These are phyloP conservation scores for Paratrypanosoma confusum DNA, from an alignment of 208 protist species.

Conservation along the genomic window DNA sequence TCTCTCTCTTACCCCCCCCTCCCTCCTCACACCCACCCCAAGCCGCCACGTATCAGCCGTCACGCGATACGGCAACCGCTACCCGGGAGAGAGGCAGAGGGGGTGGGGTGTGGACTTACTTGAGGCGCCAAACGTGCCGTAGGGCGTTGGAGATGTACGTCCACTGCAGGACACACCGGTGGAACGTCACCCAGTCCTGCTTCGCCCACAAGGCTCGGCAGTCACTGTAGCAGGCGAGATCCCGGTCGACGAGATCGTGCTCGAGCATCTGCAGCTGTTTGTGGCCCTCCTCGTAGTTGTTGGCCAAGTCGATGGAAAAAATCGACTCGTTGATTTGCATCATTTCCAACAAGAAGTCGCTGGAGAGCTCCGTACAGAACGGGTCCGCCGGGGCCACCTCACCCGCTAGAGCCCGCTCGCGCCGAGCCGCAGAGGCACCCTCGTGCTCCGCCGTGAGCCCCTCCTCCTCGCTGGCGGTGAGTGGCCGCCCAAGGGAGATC, in stretches of 20 bases:
- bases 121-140: slow-evolving; percentile 31
- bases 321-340: slow-evolving; percentile 63
- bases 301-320: slow-evolving; percentile 29
- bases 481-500: slow-evolving; percentile 19
- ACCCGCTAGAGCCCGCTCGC: slow-evolving; percentile 14
- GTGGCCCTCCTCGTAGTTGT: slow-evolving; percentile 20
- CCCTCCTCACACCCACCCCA: no score
- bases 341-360: slow-evolving; percentile 71
- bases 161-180: slow-evolving; percentile 50
- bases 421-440: slow-evolving; percentile 3
- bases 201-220: slow-evolving; percentile 26
- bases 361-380: slow-evolving; percentile 14
- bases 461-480: slow-evolving; percentile 51
- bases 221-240: slow-evolving; percentile 35
- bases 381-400: slow-evolving; percentile 9
- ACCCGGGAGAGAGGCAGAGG: no score
- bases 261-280: slow-evolving; percentile 36
- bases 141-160: slow-evolving; percentile 69
- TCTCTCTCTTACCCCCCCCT: no score
- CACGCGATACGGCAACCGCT: no score
- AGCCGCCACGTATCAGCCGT: no score
- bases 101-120: no score
- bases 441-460: slow-evolving; percentile 52
- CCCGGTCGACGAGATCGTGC: slow-evolving; percentile 50
- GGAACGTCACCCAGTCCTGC: slow-evolving; percentile 24